Evolutionary conservation across 345 rosid species (phyloP), one percentile per base, ranked within the genome.

Genomic region (Rubroshorea leprosula): DNA sequence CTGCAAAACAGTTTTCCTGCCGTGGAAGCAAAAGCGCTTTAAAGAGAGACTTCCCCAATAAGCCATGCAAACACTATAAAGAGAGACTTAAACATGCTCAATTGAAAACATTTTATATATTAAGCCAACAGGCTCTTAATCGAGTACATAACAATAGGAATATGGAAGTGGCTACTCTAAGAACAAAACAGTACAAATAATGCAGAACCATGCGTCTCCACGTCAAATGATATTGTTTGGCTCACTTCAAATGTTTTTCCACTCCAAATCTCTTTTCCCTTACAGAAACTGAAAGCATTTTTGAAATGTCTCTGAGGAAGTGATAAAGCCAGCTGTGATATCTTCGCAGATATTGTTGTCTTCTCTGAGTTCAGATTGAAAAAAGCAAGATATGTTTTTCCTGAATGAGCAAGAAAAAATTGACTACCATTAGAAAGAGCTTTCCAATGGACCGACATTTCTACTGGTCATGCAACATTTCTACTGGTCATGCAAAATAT

Each of bases 261-360:
- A 17, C 86, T 86, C 95, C 96, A 86, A n/a, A 89, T 64, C 72
- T 92, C 98, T 13, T 44, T 66, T 70, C 77, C 52, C 31, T 38
- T 45, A 57, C 95, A 87, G 0, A 79, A 66, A 27, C 95, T 84
- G 0, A 79, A 66, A 27, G 72, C 75, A 55, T 67, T 62, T 18
- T 39, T 63, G 56, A 80, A 49, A 67, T 58, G 71, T 64, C 54
- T 72, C 54, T 57, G 44, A 0, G 69, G 67, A 57, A 92, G 72
- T 31, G 62, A 83, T 71, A 67, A 80, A 16, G 57, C 75, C 17
- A 89, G 47, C 75, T 84, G 86, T 41, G 93, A 68, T 51, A 81
- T 22, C 60, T 69, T 76, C 20, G 86, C 74, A 50, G 90, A 73
- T 64, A 92, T 72, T 11, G 70, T 74, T 5, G 82, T 73, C 76